Evolutionary conservation across 164 flowering plant genomes (phyloP), one percentile per base, ranked within the genome.

Genomic region (Nymphaea colorata): DNA sequence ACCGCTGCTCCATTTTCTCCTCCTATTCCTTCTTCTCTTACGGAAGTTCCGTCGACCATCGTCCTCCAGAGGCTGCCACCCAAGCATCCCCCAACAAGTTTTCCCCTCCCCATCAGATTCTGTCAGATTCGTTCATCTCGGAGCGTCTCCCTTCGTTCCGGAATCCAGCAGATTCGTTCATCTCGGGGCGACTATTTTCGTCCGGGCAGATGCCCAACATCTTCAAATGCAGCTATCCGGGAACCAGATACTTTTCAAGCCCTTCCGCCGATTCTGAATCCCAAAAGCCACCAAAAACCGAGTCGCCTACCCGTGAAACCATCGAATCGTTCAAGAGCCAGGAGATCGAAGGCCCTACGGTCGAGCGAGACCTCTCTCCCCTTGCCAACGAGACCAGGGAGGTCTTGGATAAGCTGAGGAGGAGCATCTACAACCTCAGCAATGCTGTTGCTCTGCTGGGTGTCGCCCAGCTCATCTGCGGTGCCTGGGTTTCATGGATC

Each of bases 401-500:
- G 44, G 97, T 87, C 6, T 69, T 86, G 0, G 87, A 85, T 4
- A 70, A 64, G 5, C 68, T 86, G 77, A 81, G 82, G 82, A 87
- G 82, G 83, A 87, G 71, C n/a, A 73, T 87, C n/a, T 84, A 81
- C 17, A 64, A 77, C n/a, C 65, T 85, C 10, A 93, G 97, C 83
- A 86, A 75, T 42, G 84, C 72, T 1, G 66, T 88, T 7, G 96
- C 88, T 41, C 41, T 83, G 61, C 71, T 93, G 74, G 90, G 93
- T 44, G 78, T 93, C 51, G 76, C 83, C 25, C 94, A 93, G 53
- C 83, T 93, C 1, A 83, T 81, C 3, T 73, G 79, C n/a, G 96
- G 97, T 18, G 96, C 93, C 71, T 93, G 93, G 90, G 76, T 86
- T 36, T 73, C 86, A 0, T 82, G 87, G 71, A 44, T 67, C 0